Base-by-base conservation (phyloP, 2,329 filamentous ascomycete genomes). In the Botrytis pseudocinerea region DNA sequence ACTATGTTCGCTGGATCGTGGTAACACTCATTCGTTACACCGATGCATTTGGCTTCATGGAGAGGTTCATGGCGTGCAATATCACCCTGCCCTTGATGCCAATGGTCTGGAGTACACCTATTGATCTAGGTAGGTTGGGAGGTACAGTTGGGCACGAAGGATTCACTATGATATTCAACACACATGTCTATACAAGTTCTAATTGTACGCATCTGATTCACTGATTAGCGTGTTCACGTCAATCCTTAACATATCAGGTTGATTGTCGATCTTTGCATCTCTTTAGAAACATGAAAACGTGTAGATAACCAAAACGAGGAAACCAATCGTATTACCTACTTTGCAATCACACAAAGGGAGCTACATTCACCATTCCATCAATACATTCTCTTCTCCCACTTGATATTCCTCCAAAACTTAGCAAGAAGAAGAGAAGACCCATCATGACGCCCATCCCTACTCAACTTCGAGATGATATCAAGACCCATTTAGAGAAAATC, bases 391-490 rank as follows among this genome's bases (percentile, higher is more conserved):
- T 38, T 51, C 48, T n/a, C 44, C 44, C 4, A 38, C 18, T 46
- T 18, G 32, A 40, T 16, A 20, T 38, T 1, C 32, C 32, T 35
- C 12, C 28, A n/a, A 46, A n/a, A 7, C 5, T 20, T 28, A n/a
- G 14, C 32, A 25, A 20, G 35, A 61, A n/a, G 32, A 25, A 32
- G 48, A 32, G 42, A 69, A 18, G 12, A 8, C 2, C 46, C 22
- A 66, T 38, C 16, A 72, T 69, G 57, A 42, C 71, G 54, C 42
- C 59, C 25, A 25, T 73, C 35, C 25, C 65, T n/a, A 40, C 35
- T 38, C 64, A 63, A 69, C 54, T 73, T 8, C 64, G 71, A 61
- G 46, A 63, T 28, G 65, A 73, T 32, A 51, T 73, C 65, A 57
- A 38, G n/a, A 44, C 57, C n/a, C 64, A 32, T 20, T 16, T 69